phyloP scores from a whole-genome alignment of 208 protist genomes.

The Leishmania aethiopica region DNA sequence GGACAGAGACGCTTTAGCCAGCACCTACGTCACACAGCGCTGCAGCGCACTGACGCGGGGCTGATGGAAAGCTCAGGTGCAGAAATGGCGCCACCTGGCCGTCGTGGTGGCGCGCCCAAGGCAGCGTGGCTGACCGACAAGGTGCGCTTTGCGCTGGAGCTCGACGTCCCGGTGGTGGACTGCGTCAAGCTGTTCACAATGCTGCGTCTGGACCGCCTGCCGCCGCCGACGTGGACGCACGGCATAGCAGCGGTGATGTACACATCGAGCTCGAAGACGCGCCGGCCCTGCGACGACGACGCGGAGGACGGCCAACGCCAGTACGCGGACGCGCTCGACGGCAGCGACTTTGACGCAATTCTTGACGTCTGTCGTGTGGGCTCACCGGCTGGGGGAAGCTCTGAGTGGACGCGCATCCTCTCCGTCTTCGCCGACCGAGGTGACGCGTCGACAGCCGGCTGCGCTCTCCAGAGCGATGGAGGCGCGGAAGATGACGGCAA shows the following conservation, averaged over 20 bases:
- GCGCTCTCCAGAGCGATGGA: conserved; percentile 1
- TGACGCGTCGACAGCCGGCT: neutral
- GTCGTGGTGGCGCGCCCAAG: neutral
- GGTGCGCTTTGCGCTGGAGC: conserved; percentile 63
- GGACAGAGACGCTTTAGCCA: neutral
- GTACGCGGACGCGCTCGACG: conserved; percentile 12
- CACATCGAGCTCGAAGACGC: neutral
- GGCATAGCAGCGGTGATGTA: neutral
- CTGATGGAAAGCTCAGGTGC: neutral
- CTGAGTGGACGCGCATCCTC: conserved; percentile 14
- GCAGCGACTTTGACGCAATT: conserved; percentile 48
- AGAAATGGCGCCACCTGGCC: neutral
- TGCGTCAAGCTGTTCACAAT: conserved; percentile 55
- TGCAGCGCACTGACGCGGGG: neutral
- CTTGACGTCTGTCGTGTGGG: conserved; percentile 32
- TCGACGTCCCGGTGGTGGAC: conserved; percentile 69
- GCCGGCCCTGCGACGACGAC: neutral
- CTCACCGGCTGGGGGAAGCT: conserved; percentile 3
- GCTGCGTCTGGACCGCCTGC: conserved; percentile 37
- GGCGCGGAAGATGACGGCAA: conserved; percentile 1
- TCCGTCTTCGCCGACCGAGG: neutral
- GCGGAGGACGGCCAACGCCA: neutral
- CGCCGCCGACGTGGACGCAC: conserved; percentile 4
- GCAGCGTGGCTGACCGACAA: conserved; percentile 46
- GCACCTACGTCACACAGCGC: neutral